Conservation (phyloP, 2,329 filamentous ascomycete genomes). For the Pseudogymnoascus sp. region DNA sequence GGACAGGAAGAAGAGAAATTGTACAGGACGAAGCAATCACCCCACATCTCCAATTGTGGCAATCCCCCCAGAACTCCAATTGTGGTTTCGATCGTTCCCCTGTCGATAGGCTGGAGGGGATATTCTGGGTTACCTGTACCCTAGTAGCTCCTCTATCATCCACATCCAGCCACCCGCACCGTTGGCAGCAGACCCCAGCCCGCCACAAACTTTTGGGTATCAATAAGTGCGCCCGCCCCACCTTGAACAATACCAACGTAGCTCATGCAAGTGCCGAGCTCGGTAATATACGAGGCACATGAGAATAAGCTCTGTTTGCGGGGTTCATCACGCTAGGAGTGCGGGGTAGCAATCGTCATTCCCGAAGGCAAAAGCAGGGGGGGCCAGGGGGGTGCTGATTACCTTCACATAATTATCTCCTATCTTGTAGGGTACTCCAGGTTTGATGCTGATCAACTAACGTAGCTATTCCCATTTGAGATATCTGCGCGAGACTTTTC, state of each 20-base stretch:
- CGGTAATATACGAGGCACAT: neutral
- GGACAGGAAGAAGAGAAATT: too few relatives aligned
- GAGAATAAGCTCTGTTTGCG: neutral
- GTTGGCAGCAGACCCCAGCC: too few relatives aligned
- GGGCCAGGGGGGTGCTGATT: neutral
- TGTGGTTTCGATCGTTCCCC: neutral
- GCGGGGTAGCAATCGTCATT: neutral
- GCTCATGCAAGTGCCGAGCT: too few relatives aligned
- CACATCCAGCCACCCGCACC: too few relatives aligned
- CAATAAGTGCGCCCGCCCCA: too few relatives aligned
- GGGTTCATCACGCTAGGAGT: neutral
- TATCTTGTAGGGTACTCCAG: neutral
- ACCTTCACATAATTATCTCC: neutral
- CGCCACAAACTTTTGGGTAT: too few relatives aligned
- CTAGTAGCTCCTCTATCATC: neutral
- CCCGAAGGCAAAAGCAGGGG: neutral
- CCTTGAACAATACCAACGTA: too few relatives aligned
- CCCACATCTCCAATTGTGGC: neutral
- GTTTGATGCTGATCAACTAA: neutral
- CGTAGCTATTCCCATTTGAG: neutral
- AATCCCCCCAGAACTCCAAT: neutral
- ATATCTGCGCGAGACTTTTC: neutral
- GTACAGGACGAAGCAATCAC: too few relatives aligned
- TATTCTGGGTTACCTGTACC: neutral
- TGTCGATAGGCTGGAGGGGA: neutral